Base-by-base conservation (phyloP, 2,329 filamentous ascomycete species). In the Didymellaceae sp. region DNA sequence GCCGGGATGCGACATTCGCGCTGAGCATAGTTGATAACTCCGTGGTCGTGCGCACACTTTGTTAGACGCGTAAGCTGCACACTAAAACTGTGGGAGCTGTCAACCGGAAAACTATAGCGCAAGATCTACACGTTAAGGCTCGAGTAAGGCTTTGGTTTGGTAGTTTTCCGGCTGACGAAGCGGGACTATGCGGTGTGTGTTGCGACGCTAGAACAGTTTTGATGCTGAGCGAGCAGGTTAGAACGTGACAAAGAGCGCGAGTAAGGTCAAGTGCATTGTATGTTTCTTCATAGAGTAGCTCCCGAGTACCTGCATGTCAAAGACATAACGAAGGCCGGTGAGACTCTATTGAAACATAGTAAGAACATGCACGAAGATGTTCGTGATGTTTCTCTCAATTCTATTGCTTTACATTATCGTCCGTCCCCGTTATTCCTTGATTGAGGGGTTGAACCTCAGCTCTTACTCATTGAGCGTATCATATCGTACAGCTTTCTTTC, bases 381-480 rank as follows among this genome's bases (percentile, higher is more conserved):
- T n/a, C n/a, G n/a, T n/a, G n/a, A n/a, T n/a, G n/a, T n/a, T n/a
- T n/a, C n/a, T n/a, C n/a, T n/a, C n/a, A n/a, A n/a, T n/a, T n/a
- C n/a, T n/a, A n/a, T n/a, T n/a, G n/a, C n/a, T n/a, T n/a, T n/a
- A n/a, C n/a, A n/a, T n/a, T n/a, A n/a, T n/a, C n/a, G n/a, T n/a
- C n/a, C n/a, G n/a, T n/a, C n/a, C n/a, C n/a, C n/a, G n/a, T n/a
- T n/a, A n/a, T n/a, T n/a, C n/a, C n/a, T n/a, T 46, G 48, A 52
- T 52, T 57, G 65, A 70, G 63, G 66, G 55, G 65, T 71, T 70
- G 67, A 71, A 70, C 66, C 67, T 71, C 64, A 57, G 57, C 59
- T 62, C 61, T 58, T 45, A 37, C 40, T 30, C 11, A 34, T 31
- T 54, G 55, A 63, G 55, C 47, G 41, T 54, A 55, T 55, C 52